These are phyloP conservation scores for Metschnikowia matae DNA, from an alignment of 805 yeast species.

Conservation along the genomic window DNA sequence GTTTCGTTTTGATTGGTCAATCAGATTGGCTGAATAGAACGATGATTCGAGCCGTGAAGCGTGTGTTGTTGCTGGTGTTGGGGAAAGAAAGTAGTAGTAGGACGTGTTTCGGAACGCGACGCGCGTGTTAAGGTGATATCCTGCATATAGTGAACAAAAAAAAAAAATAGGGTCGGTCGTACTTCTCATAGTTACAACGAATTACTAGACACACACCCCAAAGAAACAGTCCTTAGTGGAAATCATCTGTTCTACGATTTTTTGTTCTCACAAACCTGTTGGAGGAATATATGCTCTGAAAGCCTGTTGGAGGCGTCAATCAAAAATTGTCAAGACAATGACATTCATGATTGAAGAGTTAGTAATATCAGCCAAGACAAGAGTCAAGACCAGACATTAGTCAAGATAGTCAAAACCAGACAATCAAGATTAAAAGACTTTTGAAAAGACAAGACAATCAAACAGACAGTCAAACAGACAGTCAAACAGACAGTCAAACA, in stretches of 20 bases:
- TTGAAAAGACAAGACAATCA: too few relatives aligned
- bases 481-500: too few relatives aligned
- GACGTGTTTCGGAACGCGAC: slow-evolving; percentile 4
- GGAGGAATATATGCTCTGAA: slow-evolving; percentile 9
- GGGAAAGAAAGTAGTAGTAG: neutral
- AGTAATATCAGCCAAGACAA: too few relatives aligned
- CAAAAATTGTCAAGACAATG: neutral
- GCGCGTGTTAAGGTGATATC: neutral
- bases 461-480: too few relatives aligned
- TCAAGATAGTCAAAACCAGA: too few relatives aligned
- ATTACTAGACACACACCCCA: too few relatives aligned
- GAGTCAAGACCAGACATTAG: too few relatives aligned
- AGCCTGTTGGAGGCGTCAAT: slow-evolving; percentile 14
- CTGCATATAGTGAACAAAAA: neutral
- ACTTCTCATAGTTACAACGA: too few relatives aligned
- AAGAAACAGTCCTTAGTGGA: too few relatives aligned
- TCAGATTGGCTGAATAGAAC: neutral
- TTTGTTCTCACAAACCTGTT: slow-evolving; percentile 15
- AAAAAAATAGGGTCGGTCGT: too few relatives aligned
- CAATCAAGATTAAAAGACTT: too few relatives aligned
- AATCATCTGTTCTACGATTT: neutral
- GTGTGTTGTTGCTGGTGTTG: neutral
- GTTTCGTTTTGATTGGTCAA: neutral
- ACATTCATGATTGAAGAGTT: too few relatives aligned
- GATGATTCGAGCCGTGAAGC: neutral